Evolutionary conservation across 352 stramenopile species (phyloP).

Genomic region (Peronospora farinosa): DNA sequence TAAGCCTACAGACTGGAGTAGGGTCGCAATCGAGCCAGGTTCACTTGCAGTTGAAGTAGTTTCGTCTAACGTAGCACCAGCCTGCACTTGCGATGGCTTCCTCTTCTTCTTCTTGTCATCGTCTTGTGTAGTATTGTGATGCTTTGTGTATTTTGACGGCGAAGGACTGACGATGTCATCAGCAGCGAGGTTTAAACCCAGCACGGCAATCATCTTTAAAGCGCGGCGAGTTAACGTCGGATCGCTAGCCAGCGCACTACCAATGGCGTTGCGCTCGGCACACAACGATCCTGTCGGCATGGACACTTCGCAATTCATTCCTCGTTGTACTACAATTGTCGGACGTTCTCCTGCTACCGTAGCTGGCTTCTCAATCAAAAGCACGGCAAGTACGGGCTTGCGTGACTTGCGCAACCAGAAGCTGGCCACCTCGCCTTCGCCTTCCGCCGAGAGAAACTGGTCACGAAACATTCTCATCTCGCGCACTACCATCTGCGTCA

Average conservation of each 20-base stretch:
- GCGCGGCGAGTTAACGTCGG: constrained; percentile 88
- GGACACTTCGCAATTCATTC: constrained; percentile 98
- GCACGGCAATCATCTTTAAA: constrained; percentile 93
- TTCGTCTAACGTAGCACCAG: constrained; percentile 17
- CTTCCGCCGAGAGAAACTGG: constrained; percentile 69
- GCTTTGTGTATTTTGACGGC: constrained; percentile 4
- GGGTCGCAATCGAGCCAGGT: background rate
- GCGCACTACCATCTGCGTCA: constrained; percentile 83
- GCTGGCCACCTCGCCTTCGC: constrained; percentile 82
- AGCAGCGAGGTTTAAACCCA: constrained; percentile 75
- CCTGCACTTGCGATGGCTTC: constrained; percentile 17
- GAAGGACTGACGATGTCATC: constrained; percentile 13
- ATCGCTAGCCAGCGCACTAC: constrained; percentile 92
- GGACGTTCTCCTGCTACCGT: constrained; percentile 34
- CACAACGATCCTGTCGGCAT: constrained; percentile 95
- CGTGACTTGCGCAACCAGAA: constrained; percentile 99
- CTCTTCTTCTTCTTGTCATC: constrained; percentile 11
- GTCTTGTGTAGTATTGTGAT: constrained; percentile 5
- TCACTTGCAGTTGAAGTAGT: constrained; percentile 26
- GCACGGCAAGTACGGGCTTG: constrained; percentile 95
- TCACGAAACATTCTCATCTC: constrained; percentile 90
- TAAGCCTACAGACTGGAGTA: constrained; percentile 2
- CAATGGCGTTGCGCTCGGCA: constrained; percentile 97
- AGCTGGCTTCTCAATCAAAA: constrained; percentile 90
- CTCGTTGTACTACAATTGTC: constrained; percentile 83